Evolutionary conservation across 768 basidiomycete species (phyloP), one percentile per base, ranked within the genome.

Genomic region (Tricholoma matsutake): DNA sequence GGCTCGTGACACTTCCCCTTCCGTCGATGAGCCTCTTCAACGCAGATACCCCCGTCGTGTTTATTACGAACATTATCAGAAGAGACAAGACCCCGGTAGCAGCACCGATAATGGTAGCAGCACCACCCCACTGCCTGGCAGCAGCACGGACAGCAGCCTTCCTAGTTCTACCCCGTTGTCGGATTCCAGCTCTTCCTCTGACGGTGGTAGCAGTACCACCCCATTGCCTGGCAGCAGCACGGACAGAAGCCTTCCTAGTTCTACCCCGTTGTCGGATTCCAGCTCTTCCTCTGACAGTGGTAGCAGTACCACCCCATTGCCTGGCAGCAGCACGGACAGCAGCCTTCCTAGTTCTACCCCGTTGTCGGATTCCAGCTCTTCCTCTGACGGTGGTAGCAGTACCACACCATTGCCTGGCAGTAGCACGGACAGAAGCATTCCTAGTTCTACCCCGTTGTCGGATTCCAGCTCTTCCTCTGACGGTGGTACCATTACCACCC

Each of bases 1-100:
- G 64, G 63, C 68, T 55, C 66, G 68, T 65, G 71, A 71, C 28
- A 8, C 61, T 54, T 22, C 53, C 57, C 13, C 49, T 37, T 39
- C 39, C 25, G 22, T 25, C 22, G 47, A 51, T 20, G 52, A 54
- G 9, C 35, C 62, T 28, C 28, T 20, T 18, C 63, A 35, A 34
- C 63, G 63, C 35, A 59, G 64, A 34, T 65, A 66, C 54, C 67
- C 64, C 28, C 67, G 66, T 34, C 61, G 61, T n/a, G 16, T 43
- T 6, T 31, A 45, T 45, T 34, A 57, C 39, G 41, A 57, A 1
- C 29, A 57, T 14, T 57, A 57, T 18, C 7, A 57, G 41, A 57
- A 43, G 25, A 11, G 25, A 14, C 25, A 57, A 13, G 14, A 7
- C 54, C 3, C 54, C 54, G 32, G 25, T 22, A 18, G 5, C 7